These are phyloP conservation scores for Microcyclospora tardicrescens DNA, from an alignment of 2,329 filamentous ascomycete species.

Conservation along the genomic window DNA sequence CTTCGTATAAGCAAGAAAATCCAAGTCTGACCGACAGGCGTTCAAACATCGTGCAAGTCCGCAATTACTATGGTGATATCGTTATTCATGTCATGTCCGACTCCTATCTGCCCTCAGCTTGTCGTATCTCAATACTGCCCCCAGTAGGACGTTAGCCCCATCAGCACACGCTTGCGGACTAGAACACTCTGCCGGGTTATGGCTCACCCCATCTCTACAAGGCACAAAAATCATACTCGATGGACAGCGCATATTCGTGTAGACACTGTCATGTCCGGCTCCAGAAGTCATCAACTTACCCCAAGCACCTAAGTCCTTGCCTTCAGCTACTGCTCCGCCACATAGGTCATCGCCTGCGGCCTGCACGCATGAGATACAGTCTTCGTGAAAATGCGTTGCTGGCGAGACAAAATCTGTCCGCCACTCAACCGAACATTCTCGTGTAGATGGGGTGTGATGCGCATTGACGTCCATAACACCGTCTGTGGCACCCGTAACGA, in stretches of 20 bases:
- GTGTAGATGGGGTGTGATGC: constrained; percentile 27
- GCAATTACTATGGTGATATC: too few relatives aligned
- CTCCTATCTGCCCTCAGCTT: constrained; percentile 25
- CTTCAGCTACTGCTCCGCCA: constrained; percentile 33
- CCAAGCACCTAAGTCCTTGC: constrained; percentile 16
- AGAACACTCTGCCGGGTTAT: constrained; percentile 35
- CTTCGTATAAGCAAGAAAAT: constrained; percentile 17
- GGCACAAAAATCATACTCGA: constrained; percentile 38
- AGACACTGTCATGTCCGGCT: constrained; percentile 49
- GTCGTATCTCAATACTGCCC: constrained; percentile 39
- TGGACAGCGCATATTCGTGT: constrained; percentile 31
- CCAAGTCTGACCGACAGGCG: constrained; percentile 7
- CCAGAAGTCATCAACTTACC: constrained; percentile 45
- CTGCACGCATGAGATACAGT: constrained; percentile 54
- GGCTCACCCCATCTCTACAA: constrained; percentile 34
- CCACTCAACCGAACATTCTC: constrained; percentile 42
- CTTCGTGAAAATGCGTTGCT: constrained; percentile 51
- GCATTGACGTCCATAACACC: constrained; percentile 36
- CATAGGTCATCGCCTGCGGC: constrained; percentile 46
- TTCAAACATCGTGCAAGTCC: background rate
- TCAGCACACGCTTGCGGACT: constrained; percentile 34
- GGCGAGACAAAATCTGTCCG: constrained; percentile 48
- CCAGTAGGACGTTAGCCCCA: constrained; percentile 37
- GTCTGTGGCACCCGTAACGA: constrained; percentile 40
- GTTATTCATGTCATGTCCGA: background rate